phyloP scores from a whole-genome alignment of 1,284 basidiomycete species.

The Sporisorium reilianum region DNA sequence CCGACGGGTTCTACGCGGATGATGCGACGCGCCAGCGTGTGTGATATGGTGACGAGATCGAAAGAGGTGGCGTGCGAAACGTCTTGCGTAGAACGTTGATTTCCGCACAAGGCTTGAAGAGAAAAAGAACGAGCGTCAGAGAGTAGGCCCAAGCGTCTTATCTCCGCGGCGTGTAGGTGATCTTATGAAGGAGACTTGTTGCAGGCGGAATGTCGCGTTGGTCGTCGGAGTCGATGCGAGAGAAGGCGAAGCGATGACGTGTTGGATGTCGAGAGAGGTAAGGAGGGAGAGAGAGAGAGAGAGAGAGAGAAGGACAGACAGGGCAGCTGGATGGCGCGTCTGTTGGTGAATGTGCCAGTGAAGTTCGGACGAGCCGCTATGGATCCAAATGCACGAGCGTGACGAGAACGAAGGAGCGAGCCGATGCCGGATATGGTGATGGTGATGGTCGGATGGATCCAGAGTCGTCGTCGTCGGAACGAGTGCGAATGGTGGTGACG shows the following conservation, averaged over 20 bases:
- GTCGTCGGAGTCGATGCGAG: neutral
- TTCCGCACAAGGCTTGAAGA: neutral
- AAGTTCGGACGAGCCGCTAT: neutral
- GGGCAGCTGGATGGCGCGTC: neutral
- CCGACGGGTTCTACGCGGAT: neutral
- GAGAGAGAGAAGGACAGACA: neutral
- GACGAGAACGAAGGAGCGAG: neutral
- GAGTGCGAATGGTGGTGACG: neutral
- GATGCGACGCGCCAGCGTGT: neutral
- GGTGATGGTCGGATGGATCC: neutral
- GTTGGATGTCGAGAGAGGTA: neutral
- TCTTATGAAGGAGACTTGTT: neutral
- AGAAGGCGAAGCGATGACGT: neutral
- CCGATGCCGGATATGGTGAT: neutral
- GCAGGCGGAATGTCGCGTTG: neutral
- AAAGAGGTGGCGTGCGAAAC: too few species aligned
- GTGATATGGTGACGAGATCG: too few species aligned
- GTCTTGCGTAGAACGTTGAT: neutral
- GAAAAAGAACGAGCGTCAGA: neutral
- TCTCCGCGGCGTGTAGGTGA: neutral
- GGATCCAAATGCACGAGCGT: neutral
- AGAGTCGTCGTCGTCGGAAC: neutral
- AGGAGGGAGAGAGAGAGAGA: too few species aligned
- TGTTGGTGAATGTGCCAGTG: neutral
- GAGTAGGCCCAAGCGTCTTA: slow-evolving; percentile 7